Evolutionary conservation across 202 grass and related monocot genomes (phyloP), one percentile per base, ranked within the genome.

Genomic region (Miscanthus sacchariflorus): DNA sequence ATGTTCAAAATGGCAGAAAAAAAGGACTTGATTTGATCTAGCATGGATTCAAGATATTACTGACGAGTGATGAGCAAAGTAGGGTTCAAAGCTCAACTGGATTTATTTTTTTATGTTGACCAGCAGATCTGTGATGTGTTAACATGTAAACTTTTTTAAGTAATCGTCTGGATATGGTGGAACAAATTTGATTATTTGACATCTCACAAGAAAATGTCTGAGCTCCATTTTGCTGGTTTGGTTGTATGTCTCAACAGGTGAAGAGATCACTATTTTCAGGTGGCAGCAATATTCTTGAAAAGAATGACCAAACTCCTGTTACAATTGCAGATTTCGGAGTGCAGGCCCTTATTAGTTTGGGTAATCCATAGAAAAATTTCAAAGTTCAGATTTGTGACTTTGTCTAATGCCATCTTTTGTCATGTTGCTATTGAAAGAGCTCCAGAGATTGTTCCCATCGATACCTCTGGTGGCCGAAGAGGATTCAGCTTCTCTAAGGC

Each of bases 401-500:
- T 49, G 44, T 72, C 56, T 85, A 69, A 84, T 77, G 68, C 58
- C 70, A 76, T 74, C 8, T 81, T 74, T 89, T 82, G 76, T 14
- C 45, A 25, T 83, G n/a, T 87, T 77, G 6, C 46, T 84, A 64
- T 68, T 77, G 74, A 50, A 86, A 96, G 96, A 96, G 83, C 93
- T 99, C 58, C 90, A 96, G 88, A 89, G 67, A 78, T 66, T 86
- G 36, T 93, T 95, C 91, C 96, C 96, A 50, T 88, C 85, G 27
- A 99, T 93, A 95, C 89, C 96, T 72, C 63, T 96, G 33, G 94
- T 99, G 82, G 96, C 92, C 48, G 96, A 99, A 88, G 96, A 96
- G 86, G 96, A 99, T 64, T 96, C 96, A 1, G 49, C 78, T 52
- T 95, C 93, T 76, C 59, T 99, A 18, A 90, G 91, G 81, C 83